These are phyloP conservation scores for Cercospora berteroae DNA, from an alignment of 2,329 filamentous ascomycete species.

Conservation along the genomic window DNA sequence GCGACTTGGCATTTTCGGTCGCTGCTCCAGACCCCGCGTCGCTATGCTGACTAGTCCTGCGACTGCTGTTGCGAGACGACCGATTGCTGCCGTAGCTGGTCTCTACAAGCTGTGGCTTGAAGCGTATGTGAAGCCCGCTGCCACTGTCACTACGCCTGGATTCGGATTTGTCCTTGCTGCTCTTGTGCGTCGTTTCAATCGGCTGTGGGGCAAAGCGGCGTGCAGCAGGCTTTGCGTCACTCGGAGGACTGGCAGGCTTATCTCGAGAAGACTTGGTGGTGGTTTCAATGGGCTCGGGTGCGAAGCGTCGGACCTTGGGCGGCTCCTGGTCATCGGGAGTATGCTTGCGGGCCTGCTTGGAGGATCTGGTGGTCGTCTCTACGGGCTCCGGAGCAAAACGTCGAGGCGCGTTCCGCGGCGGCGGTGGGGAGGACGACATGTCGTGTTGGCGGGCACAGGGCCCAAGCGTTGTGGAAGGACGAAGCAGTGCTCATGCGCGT, in stretches of 20 bases:
- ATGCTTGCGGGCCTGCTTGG: conserved; percentile 13
- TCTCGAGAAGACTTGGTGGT: conserved; percentile 56
- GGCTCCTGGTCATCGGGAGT: conserved; percentile 14
- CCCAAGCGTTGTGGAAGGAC: conserved; percentile 20
- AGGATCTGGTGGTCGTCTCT: conserved; percentile 25
- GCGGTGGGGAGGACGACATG: conserved; percentile 17
- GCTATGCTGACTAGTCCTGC: conserved; percentile 23
- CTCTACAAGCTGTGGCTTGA: conserved; percentile 38
- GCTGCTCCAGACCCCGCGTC: conserved; percentile 18
- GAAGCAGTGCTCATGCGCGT: conserved; percentile 28
- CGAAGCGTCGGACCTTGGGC: conserved; percentile 53
- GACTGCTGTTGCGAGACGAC: conserved; percentile 20
- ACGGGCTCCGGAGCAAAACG: conserved; percentile 36
- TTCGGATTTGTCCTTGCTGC: conserved; percentile 28
- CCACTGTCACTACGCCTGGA: conserved; percentile 8
- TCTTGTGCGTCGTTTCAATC: conserved; percentile 40
- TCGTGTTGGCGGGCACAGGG: conserved; percentile 19
- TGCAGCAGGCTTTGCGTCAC: conserved; percentile 20
- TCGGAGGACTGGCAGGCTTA: conserved; percentile 25
- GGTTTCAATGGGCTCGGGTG: conserved; percentile 70
- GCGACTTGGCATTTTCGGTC: conserved; percentile 25
- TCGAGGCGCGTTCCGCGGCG: conserved; percentile 18
- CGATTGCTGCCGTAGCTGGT: conserved; percentile 33
- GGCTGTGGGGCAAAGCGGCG: conserved; percentile 38
- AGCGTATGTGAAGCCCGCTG: conserved; percentile 26